Conservation (phyloP, 2,329 filamentous ascomycete species). For the Trichoderma gracile region DNA sequence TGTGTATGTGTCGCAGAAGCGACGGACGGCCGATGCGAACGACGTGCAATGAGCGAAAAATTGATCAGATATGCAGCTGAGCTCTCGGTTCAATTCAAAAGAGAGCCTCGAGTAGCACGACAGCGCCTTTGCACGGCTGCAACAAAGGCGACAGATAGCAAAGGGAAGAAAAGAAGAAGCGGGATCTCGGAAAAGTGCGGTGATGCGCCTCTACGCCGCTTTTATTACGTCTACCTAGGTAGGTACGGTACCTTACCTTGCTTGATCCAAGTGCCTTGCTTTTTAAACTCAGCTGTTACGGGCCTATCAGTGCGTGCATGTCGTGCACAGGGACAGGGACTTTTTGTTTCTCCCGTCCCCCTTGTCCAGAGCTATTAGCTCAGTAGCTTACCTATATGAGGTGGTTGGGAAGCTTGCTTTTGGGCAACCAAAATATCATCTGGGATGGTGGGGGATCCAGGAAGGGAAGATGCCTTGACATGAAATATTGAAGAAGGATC, state of each 20-base stretch:
- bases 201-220: constrained; percentile 13
- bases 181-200: constrained; percentile 4
- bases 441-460: background rate
- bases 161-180: background rate
- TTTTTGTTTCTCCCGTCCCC: background rate
- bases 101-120: background rate
- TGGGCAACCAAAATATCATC: background rate
- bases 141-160: background rate
- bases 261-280: background rate
- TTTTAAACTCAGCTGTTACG: background rate
- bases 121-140: background rate
- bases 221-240: background rate
- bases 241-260: background rate
- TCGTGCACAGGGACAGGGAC: background rate
- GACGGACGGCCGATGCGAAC: background rate
- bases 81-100: background rate
- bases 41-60: background rate
- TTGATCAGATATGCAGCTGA: background rate
- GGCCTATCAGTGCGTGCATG: background rate
- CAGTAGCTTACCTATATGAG: constrained; percentile 23
- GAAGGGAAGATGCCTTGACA: background rate
- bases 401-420: constrained; percentile 17
- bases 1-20: constrained; percentile 10
- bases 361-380: too few relatives aligned
- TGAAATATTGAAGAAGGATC: background rate